Base-by-base conservation (phyloP, 73 alveolate species). In the Effrenium voratum region DNA sequence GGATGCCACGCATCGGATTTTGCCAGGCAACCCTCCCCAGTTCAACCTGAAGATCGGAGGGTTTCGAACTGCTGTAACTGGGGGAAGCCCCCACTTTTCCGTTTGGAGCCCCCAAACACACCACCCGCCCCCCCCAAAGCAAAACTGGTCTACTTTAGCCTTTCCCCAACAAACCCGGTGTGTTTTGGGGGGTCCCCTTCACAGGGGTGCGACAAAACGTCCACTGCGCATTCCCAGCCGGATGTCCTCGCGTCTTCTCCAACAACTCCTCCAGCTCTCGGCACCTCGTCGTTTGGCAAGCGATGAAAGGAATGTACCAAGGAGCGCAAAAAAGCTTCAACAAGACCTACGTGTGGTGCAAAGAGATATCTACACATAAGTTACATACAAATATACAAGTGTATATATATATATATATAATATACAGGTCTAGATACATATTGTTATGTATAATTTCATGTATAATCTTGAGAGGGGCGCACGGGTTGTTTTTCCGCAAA, bases 171-270 rank as follows among this genome's bases (percentile, higher is more conserved):
- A n/a, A n/a, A n/a, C n/a, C n/a, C n/a, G n/a, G n/a, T n/a, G n/a
- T n/a, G n/a, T n/a, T n/a, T n/a, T n/a, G n/a, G n/a, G n/a, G n/a
- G n/a, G n/a, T n/a, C n/a, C n/a, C n/a, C n/a, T n/a, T n/a, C n/a
- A n/a, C n/a, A n/a, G n/a, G n/a, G n/a, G n/a, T n/a, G n/a, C n/a
- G n/a, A n/a, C n/a, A n/a, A n/a, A n/a, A n/a, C n/a, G n/a, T n/a
- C n/a, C n/a, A n/a, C n/a, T n/a, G n/a, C n/a, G n/a, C n/a, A n/a
- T n/a, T n/a, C n/a, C n/a, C n/a, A n/a, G n/a, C n/a, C n/a, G n/a
- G n/a, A n/a, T n/a, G n/a, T 57, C 95, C 95, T 87, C 95, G 63
- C 13, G 95, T 87, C 95, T 87, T 87, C 95, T 87, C 95, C 85
- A 87, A 66, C 85, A 87, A 30, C 50, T 87, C 95, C 95, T 87